Evolutionary conservation across 2,329 filamentous ascomycete genomes (phyloP).

Genomic region (Calonectria hawksworthii): DNA sequence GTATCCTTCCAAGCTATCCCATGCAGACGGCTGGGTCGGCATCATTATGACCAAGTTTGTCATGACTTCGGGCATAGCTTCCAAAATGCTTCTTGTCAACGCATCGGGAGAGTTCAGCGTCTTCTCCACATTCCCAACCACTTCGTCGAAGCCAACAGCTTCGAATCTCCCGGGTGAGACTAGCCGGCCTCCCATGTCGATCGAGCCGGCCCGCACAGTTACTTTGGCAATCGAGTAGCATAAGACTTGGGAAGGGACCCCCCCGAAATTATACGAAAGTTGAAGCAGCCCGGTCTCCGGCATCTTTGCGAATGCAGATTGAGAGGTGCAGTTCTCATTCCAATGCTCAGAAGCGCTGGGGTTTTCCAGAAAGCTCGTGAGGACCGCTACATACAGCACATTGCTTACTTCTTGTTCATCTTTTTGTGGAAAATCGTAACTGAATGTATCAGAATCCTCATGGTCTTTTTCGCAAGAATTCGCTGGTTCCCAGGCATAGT

Average conservation of each 20-base stretch:
- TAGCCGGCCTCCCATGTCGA: background rate
- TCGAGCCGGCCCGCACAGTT: background rate
- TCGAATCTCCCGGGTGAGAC: background rate
- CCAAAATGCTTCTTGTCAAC: background rate
- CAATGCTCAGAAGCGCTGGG: background rate
- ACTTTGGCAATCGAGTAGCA: background rate
- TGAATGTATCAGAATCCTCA: background rate
- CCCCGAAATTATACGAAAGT: background rate
- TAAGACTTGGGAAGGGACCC: background rate
- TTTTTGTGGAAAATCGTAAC: background rate
- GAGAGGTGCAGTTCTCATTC: background rate
- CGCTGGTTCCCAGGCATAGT: background rate
- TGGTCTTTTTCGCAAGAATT: background rate
- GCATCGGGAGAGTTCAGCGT: background rate
- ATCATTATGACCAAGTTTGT: background rate
- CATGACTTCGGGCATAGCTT: background rate
- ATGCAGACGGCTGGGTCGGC: background rate
- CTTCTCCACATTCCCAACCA: background rate
- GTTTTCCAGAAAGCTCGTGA: background rate
- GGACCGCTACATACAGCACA: background rate
- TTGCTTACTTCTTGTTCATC: background rate
- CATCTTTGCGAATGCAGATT: background rate
- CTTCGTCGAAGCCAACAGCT: background rate
- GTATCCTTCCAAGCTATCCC: background rate
- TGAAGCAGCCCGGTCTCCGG: background rate